These are phyloP conservation scores for Talaromyces verruculosus DNA, from an alignment of 2,329 filamentous ascomycete species.

Conservation along the genomic window DNA sequence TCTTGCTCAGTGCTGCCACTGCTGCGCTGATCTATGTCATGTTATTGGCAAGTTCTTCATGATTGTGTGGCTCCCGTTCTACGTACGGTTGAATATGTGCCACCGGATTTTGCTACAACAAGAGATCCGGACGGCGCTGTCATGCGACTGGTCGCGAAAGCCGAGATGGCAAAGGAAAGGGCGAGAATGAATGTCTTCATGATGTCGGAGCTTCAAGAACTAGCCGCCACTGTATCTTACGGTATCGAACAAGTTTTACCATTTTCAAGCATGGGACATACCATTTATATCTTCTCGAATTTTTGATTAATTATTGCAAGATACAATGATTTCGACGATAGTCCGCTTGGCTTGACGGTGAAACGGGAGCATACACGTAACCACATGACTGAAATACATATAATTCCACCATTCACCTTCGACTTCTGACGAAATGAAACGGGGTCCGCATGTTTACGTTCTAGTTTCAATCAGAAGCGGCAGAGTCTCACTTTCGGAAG, in stretches of 20 bases:
- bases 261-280: background rate
- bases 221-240: too few relatives aligned
- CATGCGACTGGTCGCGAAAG: slow-evolving; percentile 28
- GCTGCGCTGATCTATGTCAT: slow-evolving; percentile 43
- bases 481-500: background rate
- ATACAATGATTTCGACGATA: background rate
- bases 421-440: background rate
- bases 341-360: background rate
- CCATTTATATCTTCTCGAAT: background rate
- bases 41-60: background rate
- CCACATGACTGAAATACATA: background rate
- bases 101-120: slow-evolving; percentile 29
- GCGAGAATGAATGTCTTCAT: slow-evolving; percentile 21
- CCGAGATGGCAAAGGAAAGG: slow-evolving; percentile 23
- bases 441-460: background rate
- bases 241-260: too few relatives aligned
- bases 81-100: slow-evolving; percentile 27
- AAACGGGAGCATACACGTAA: background rate
- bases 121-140: slow-evolving; percentile 29
- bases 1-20: slow-evolving; percentile 58
- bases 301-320: background rate
- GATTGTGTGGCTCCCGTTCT: background rate
- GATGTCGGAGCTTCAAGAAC: background rate
- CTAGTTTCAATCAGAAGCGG: slow-evolving; percentile 1
- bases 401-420: slow-evolving; percentile 18